Percentiles rank a stretch among this genome's conserved stretches.
Conservation (phyloP, 306 rosid genomes). For the Rubus idaeus region DNA sequence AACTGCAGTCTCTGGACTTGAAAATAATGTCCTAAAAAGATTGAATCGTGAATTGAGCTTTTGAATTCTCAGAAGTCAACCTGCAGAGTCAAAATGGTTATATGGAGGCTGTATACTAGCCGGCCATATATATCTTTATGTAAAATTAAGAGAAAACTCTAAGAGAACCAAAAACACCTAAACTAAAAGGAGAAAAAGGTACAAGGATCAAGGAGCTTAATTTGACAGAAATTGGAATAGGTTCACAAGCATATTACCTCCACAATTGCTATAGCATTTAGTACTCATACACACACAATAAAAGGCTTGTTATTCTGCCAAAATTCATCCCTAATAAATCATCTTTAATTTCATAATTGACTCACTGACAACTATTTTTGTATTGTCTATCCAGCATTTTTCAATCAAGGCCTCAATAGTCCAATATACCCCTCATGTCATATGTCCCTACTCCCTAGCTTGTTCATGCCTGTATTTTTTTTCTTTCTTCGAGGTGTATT, state of each 20-base stretch:
- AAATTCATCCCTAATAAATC: constrained; percentile 32
- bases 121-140: neutral
- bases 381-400: neutral
- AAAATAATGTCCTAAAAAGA: neutral
- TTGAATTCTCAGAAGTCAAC: neutral
- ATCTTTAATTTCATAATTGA: constrained; percentile 21
- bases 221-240: constrained; percentile 4
- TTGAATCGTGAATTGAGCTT: neutral
- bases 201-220: constrained; percentile 3
- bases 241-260: neutral
- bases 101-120: neutral
- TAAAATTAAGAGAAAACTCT: neutral
- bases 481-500: no score
- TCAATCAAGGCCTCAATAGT: neutral
- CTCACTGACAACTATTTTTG: neutral
- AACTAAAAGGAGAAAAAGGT: neutral
- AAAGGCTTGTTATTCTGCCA: constrained; percentile 27
- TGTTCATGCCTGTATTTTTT: no score
- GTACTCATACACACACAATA: constrained; percentile 7
- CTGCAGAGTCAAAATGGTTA: neutral
- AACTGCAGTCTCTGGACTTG: neutral
- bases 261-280: constrained; percentile 23
- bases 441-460: neutral
- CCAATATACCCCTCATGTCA: constrained; percentile 11
- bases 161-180: neutral